Evolutionary conservation across 1,139 yeast genomes (phyloP).

Genomic region (Diutina siamensis): DNA sequence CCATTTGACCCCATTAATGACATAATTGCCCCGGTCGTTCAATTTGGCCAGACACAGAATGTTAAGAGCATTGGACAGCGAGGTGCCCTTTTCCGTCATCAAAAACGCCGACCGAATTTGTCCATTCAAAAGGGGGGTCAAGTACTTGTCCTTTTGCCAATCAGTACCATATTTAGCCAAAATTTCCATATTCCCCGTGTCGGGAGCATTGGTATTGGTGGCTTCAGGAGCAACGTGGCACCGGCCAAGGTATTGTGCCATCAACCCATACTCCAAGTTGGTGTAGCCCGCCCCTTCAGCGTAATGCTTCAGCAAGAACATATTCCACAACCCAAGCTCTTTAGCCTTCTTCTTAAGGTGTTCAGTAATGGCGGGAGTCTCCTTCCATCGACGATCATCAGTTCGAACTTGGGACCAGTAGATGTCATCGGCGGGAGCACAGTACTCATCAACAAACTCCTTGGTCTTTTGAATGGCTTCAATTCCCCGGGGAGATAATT

Average conservation of each 20-base stretch:
- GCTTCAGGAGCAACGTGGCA: conserved; percentile 49
- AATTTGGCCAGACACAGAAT: conserved; percentile 38
- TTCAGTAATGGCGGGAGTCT: conserved; percentile 40
- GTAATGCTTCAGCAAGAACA: conserved; percentile 48
- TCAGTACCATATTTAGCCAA: conserved; percentile 47
- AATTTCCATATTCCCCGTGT: conserved; percentile 69
- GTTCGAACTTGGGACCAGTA: conserved; percentile 29
- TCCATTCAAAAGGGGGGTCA: conserved; percentile 47
- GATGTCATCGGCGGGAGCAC: conserved; percentile 45
- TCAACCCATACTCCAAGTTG: conserved; percentile 57
- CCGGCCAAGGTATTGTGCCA: conserved; percentile 60
- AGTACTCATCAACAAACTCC: conserved; percentile 47
- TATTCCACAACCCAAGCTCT: conserved; percentile 51
- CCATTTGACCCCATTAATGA: conserved; percentile 61
- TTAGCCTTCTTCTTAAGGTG: conserved; percentile 44
- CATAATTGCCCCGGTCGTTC: conserved; percentile 38
- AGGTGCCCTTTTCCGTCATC: conserved; percentile 59
- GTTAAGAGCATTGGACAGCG: conserved; percentile 60
- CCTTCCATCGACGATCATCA: conserved; percentile 36
- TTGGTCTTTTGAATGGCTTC: conserved; percentile 38
- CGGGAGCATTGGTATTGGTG: conserved; percentile 58
- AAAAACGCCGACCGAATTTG: conserved; percentile 55
- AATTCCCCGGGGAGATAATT: conserved; percentile 38
- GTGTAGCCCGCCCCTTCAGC: conserved; percentile 46
- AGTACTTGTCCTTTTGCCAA: conserved; percentile 42